Conservation (phyloP, 768 basidiomycete species). For the Boletus rex-veris region DNA sequence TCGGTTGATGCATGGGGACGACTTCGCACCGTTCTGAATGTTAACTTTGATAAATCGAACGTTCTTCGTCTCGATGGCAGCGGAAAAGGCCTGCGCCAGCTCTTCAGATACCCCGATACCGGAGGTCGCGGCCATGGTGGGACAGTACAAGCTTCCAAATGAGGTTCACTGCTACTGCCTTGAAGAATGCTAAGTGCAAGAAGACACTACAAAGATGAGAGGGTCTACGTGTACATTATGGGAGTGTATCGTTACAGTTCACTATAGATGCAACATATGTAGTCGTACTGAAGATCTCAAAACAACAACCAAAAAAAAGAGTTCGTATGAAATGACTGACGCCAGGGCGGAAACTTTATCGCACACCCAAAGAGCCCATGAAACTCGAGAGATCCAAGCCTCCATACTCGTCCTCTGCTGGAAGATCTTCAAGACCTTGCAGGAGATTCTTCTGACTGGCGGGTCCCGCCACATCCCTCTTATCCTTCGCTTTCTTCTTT, state of each 20-base stretch:
- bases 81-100: constrained; percentile 55
- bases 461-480: constrained; percentile 52
- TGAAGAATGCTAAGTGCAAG: not conserved
- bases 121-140: constrained; percentile 66
- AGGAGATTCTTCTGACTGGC: constrained; percentile 79
- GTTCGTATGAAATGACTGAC: constrained; percentile 18
- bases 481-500: constrained; percentile 49
- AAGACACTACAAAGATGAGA: constrained; percentile 12
- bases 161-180: too few relatives aligned
- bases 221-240: constrained; percentile 36
- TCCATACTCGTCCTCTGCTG: constrained; percentile 90
- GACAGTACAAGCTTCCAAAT: not conserved
- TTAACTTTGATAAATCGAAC: constrained; percentile 75
- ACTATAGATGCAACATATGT: constrained; percentile 35
- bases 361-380: constrained; percentile 74
- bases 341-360: constrained; percentile 22
- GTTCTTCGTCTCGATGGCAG: constrained; percentile 46
- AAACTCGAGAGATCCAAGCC: constrained; percentile 82
- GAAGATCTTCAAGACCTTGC: constrained; percentile 87
- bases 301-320: constrained; percentile 12
- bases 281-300: constrained; percentile 16
- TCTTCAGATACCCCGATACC: constrained; percentile 65
- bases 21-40: constrained; percentile 65
- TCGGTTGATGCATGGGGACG: constrained; percentile 2
- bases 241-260: constrained; percentile 30